Conservation (phyloP, 2,329 filamentous ascomycete genomes). For the Epichloe amarillans region DNA sequence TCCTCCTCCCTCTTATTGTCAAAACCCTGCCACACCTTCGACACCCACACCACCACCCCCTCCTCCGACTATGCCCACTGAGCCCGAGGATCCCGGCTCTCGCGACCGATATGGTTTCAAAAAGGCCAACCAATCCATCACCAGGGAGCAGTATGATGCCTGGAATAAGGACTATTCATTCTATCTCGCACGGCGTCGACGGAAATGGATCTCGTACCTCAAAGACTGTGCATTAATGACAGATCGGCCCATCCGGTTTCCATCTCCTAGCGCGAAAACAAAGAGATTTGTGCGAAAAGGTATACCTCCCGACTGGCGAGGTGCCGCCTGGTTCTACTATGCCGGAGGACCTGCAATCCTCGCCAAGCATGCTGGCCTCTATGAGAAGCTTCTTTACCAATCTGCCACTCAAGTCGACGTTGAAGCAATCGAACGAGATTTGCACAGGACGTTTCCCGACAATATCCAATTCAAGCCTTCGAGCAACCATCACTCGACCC, state of each 20-base stretch:
- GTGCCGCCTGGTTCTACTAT: constrained; percentile 96
- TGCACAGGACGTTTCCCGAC: constrained; percentile 90
- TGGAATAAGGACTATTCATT: constrained; percentile 68
- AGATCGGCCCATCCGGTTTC: constrained; percentile 62
- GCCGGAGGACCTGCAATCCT: constrained; percentile 74
- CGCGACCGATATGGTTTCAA: constrained; percentile 88
- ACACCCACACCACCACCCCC: constrained; percentile 3
- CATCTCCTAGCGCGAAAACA: constrained; percentile 65
- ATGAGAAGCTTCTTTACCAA: constrained; percentile 53
- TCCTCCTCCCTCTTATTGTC: neutral
- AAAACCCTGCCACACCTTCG: neutral
- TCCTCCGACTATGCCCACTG: constrained; percentile 11
- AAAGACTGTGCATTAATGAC: constrained; percentile 63
- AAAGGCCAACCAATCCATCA: constrained; percentile 71
- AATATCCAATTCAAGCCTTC: constrained; percentile 76
- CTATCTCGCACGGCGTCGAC: constrained; percentile 59
- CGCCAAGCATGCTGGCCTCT: constrained; percentile 62
- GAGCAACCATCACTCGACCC: constrained; percentile 18
- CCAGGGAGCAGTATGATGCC: constrained; percentile 60
- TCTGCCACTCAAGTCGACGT: constrained; percentile 58
- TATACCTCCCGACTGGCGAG: constrained; percentile 84
- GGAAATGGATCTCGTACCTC: constrained; percentile 72
- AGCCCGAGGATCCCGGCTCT: constrained; percentile 33
- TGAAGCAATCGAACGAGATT: constrained; percentile 85
- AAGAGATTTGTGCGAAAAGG: constrained; percentile 88